A percentile compares a stretch with the other conserved stretches of the same genome.
These are phyloP conservation scores for Hyaloperonospora brassicae DNA, from an alignment of 352 stramenopile genomes.

Conservation along the genomic window DNA sequence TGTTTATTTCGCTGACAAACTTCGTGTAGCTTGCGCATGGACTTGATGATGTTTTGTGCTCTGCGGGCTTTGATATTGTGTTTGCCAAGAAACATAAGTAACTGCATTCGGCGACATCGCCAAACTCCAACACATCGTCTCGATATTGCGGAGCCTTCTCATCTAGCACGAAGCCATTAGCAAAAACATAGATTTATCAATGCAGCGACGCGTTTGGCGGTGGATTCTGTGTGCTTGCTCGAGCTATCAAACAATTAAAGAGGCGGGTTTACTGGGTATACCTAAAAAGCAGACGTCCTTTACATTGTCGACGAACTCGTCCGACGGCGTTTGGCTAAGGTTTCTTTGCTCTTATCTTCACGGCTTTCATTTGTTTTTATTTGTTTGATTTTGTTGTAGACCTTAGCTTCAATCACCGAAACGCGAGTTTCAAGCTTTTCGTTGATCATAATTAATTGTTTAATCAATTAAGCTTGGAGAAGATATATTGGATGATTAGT, in stretches of 20 bases:
- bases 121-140: neutral
- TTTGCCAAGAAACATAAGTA: neutral
- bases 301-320: too few species aligned
- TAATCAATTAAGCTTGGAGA: too few species aligned
- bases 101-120: neutral
- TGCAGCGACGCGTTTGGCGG: neutral
- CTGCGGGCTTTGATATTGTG: slow-evolving; percentile 1
- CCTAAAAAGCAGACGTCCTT: slow-evolving; percentile 6
- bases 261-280: slow-evolving; percentile 7
- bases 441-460: slow-evolving; percentile 7
- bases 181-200: slow-evolving; percentile 2
- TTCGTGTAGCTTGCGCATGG: slow-evolving; percentile 8
- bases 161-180: neutral
- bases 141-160: neutral
- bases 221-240: too few species aligned
- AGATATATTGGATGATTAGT: too few species aligned
- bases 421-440: neutral
- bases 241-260: slow-evolving; percentile 3
- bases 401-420: neutral
- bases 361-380: neutral
- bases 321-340: slow-evolving; percentile 1
- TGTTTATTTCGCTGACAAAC: neutral
- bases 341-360: neutral
- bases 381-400: neutral
- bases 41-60: slow-evolving; percentile 7